Percentiles rank a stretch among this genome's conserved stretches.
Conservation (phyloP, 768 basidiomycete species). For the Pseudohyphozyma bogoriensis region DNA sequence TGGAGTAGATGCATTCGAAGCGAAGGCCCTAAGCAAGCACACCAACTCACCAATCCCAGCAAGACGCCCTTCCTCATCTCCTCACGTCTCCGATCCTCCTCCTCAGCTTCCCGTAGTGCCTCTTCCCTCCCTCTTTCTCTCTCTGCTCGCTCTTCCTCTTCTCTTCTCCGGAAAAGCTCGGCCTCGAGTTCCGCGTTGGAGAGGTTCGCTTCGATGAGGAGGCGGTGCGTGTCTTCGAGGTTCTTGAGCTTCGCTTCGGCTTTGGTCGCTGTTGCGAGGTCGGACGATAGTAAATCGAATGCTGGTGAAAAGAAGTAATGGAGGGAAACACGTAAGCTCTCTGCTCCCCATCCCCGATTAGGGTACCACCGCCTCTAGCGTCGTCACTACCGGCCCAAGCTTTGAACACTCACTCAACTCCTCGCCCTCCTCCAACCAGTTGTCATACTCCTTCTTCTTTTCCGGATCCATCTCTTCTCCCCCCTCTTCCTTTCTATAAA, state of each 20-base stretch:
- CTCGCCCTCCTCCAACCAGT: not conserved
- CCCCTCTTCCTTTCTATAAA: not conserved
- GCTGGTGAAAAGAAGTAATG: too few species aligned
- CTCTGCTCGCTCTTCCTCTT: constrained; percentile 42
- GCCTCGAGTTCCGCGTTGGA: constrained; percentile 41
- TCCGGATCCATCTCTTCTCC: not conserved
- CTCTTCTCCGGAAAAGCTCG: constrained; percentile 16
- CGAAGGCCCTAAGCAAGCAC: too few species aligned
- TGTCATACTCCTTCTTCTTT: not conserved
- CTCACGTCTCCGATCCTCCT: constrained; percentile 35
- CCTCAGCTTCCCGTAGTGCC: constrained; percentile 22
- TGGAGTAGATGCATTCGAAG: too few species aligned
- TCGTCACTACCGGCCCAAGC: too few species aligned
- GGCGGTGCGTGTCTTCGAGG: constrained; percentile 70
- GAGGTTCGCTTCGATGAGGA: constrained; percentile 69
- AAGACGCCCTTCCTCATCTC: too few species aligned
- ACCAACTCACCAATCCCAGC: too few species aligned
- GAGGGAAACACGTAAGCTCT: too few species aligned
- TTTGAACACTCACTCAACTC: too few species aligned
- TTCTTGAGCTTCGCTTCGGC: constrained; percentile 75
- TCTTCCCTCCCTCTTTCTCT: constrained; percentile 39
- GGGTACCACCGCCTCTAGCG: too few species aligned
- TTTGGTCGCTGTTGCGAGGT: constrained; percentile 21
- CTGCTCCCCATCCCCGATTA: too few species aligned
- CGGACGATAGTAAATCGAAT: constrained; percentile 33